A percentile compares a stretch with the other conserved stretches of the same genome.
These are phyloP conservation scores for Linum trigynum DNA, from an alignment of 345 rosid genomes.

Conservation along the genomic window DNA sequence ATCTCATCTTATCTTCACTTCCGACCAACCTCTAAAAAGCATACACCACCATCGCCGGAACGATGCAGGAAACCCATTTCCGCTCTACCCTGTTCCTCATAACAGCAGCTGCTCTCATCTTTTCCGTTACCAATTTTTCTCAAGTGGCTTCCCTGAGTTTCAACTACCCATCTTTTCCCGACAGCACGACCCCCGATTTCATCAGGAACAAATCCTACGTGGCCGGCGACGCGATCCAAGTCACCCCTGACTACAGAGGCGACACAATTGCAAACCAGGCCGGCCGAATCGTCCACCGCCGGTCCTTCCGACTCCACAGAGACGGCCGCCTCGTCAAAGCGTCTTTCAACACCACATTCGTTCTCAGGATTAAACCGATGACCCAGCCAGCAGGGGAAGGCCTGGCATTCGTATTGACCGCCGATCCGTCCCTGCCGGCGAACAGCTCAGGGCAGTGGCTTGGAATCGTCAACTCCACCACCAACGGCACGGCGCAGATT, in stretches of 20 bases:
- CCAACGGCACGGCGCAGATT: slow-evolving; percentile 24
- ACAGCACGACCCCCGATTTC: not conserved
- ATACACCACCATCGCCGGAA: too few species aligned
- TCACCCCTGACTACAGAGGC: slow-evolving; percentile 38
- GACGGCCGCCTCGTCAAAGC: slow-evolving; percentile 13
- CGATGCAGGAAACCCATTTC: not conserved
- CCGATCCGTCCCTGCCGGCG: slow-evolving; percentile 14
- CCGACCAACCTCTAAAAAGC: too few species aligned
- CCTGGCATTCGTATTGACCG: slow-evolving; percentile 50
- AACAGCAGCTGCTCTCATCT: not conserved
- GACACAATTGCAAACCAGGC: slow-evolving; percentile 14
- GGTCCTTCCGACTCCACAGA: slow-evolving; percentile 37
- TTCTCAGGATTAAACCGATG: slow-evolving; percentile 29
- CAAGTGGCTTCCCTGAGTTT: not conserved
- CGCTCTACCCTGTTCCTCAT: not conserved
- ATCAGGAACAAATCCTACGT: slow-evolving; percentile 9
- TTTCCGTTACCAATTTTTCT: not conserved
- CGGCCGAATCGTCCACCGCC: slow-evolving; percentile 34
- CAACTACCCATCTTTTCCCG: not conserved
- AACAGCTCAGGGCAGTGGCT: slow-evolving; percentile 60
- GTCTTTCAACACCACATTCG: slow-evolving; percentile 50
- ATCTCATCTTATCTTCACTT: too few species aligned
- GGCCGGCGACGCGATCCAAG: slow-evolving; percentile 37
- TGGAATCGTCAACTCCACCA: slow-evolving; percentile 35
- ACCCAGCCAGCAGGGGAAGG: slow-evolving; percentile 61